Evolutionary conservation across 345 rosid genomes (phyloP), one percentile per base, ranked within the genome.

Genomic region (Populus davidiana): DNA sequence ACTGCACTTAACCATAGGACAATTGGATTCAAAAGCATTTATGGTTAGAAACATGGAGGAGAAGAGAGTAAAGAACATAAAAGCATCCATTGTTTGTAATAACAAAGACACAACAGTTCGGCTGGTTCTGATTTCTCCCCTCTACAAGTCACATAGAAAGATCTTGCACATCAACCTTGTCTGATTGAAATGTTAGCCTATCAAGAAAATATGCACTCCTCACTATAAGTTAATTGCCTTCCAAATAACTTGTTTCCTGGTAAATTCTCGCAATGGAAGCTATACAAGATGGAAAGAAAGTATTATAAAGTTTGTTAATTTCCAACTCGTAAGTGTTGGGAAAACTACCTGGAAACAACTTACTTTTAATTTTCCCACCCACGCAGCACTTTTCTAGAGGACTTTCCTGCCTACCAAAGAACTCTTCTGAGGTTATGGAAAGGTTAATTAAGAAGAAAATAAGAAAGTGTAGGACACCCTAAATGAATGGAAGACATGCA

Each of bases 1-100:
- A 39, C 79, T 61, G 85, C 91, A 90, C 41, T 64, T 82, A 38
- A 67, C 56, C 2, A 82, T 3, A 13, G 35, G 64, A 79, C 80
- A 81, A 39, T 65, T 13, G 54, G 78, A 31, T 47, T 64, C 44
- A 25, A 67, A 65, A 71, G 85, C 85, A 20, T 81, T 65, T 25
- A 67, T n/a, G 23, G n/a, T 21, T 6, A 80, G 47, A 68, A 75
- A 70, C 17, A 75, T 29, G 59, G 62, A n/a, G 39, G 81, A 64
- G 67, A 86, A 62, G 43, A 80, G 16, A 72, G 49, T 29, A 66
- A 64, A 71, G 83, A 79, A 43, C 25, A 77, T 5, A 29, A 59
- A 23, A 43, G 75, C 21, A 69, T 54, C 80, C 85, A 84, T 81
- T 65, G 43, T 43, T 71, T 35, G 9, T 5, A 80, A 31, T 39